A percentile compares a stretch with the other conserved stretches of the same genome.
Evolutionary conservation across 2,329 filamentous ascomycete genomes (phyloP).

Genomic region (Clonostachys rosea): DNA sequence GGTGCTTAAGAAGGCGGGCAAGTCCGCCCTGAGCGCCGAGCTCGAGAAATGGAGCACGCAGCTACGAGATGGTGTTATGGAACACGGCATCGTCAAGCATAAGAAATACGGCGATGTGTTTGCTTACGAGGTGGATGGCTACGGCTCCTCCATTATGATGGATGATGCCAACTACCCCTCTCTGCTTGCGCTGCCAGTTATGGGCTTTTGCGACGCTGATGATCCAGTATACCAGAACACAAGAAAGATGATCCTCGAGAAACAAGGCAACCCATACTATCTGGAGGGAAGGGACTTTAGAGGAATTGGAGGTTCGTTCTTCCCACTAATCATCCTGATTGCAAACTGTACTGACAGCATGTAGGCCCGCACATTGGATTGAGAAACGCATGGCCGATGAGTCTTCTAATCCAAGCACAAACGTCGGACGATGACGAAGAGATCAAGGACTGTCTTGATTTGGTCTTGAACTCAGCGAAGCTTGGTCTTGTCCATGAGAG

Average conservation of each 20-base stretch:
- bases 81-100: conserved; percentile 77
- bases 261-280: conserved; percentile 82
- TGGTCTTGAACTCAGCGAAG: conserved; percentile 70
- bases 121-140: conserved; percentile 85
- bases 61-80: conserved; percentile 75
- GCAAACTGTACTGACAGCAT: not conserved
- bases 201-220: conserved; percentile 65
- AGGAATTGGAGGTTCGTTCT: conserved; percentile 74
- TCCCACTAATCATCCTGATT: not conserved
- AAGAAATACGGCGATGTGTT: conserved; percentile 75
- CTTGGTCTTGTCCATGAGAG: conserved; percentile 90
- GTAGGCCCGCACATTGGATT: conserved; percentile 68
- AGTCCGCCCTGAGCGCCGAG: conserved; percentile 44
- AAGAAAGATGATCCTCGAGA: conserved; percentile 68
- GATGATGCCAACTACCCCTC: conserved; percentile 87
- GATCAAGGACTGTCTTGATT: conserved; percentile 66
- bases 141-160: conserved; percentile 78
- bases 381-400: conserved; percentile 96
- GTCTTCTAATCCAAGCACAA: conserved; percentile 83
- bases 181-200: conserved; percentile 69
- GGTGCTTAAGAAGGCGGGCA: conserved; percentile 59
- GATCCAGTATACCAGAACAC: conserved; percentile 84
- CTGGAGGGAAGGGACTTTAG: conserved; percentile 71
- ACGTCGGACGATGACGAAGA: conserved; percentile 81
- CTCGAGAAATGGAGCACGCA: conserved; percentile 54